Evolutionary conservation across 345 rosid species (phyloP).

Genomic region (Acer negundo): DNA sequence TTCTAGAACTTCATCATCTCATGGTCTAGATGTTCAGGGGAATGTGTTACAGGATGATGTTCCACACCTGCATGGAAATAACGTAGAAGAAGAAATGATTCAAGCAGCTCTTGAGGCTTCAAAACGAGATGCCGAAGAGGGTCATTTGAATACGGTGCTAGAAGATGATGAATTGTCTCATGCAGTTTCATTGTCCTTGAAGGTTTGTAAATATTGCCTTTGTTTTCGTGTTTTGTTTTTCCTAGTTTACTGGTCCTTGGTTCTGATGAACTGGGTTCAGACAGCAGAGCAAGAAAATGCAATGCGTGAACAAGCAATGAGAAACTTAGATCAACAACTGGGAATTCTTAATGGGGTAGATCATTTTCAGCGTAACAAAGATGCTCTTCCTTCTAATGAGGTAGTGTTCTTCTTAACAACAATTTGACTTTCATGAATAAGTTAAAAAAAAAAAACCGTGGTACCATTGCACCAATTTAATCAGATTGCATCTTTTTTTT

Average conservation of each 20-base stretch:
- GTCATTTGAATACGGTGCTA: conserved; percentile 17
- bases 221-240: conserved; percentile 14
- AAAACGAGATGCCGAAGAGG: conserved; percentile 47
- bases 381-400: conserved; percentile 37
- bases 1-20: conserved; percentile 33
- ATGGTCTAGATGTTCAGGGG: conserved; percentile 32
- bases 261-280: conserved; percentile 45
- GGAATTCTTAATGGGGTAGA: conserved; percentile 14
- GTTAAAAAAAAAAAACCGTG: not conserved
- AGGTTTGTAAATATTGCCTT: conserved; percentile 49
- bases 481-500: not conserved
- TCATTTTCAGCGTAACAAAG: conserved; percentile 24
- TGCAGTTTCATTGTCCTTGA: conserved; percentile 73
- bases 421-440: conserved; percentile 14
- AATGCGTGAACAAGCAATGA: conserved; percentile 37
- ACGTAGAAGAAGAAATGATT: conserved; percentile 74
- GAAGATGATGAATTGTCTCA: conserved; percentile 79
- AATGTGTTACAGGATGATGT: conserved; percentile 35
- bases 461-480: not conserved
- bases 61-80: conserved; percentile 29
- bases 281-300: conserved; percentile 64
- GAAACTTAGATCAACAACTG: conserved; percentile 27
- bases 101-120: conserved; percentile 86
- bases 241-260: conserved; percentile 11
- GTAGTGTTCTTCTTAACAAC: conserved; percentile 24